Percentiles rank a stretch among this genome's conserved stretches.
These are phyloP conservation scores for Lactarius sp. DNA, from an alignment of 768 basidiomycete species.

Conservation along the genomic window DNA sequence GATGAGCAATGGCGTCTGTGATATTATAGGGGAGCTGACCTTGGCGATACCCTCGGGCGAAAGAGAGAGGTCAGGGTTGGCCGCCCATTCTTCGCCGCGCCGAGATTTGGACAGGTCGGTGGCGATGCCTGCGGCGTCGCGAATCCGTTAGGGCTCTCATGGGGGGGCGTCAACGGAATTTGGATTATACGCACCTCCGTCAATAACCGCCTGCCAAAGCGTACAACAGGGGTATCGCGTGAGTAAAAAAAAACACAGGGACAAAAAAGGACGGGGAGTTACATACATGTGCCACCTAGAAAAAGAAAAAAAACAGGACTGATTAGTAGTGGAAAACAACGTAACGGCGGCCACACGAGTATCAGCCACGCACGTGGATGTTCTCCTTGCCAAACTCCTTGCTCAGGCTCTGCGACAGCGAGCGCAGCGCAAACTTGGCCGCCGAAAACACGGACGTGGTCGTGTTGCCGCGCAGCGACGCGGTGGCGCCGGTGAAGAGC, in stretches of 20 bases:
- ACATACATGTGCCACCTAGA: slow-evolving; percentile 13
- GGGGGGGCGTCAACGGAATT: too few species aligned
- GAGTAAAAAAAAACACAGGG: background rate
- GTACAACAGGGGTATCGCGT: background rate
- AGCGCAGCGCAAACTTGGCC: slow-evolving; percentile 39
- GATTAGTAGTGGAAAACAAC: too few species aligned
- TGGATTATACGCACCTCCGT: slow-evolving; percentile 43
- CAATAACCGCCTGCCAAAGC: slow-evolving; percentile 53
- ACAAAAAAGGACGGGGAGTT: background rate
- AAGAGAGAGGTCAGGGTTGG: slow-evolving; percentile 46
- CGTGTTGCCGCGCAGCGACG: slow-evolving; percentile 37
- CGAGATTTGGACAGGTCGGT: slow-evolving; percentile 4
- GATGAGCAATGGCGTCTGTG: background rate
- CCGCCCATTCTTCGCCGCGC: slow-evolving; percentile 35
- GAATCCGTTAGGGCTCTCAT: background rate
- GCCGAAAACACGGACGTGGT: slow-evolving; percentile 39
- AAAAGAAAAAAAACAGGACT: background rate
- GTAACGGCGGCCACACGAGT: too few species aligned
- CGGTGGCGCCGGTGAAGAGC: slow-evolving; percentile 44
- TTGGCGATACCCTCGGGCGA: slow-evolving; percentile 65
- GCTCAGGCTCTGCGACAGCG: slow-evolving; percentile 41
- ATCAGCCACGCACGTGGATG: slow-evolving; percentile 37
- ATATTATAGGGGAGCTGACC: slow-evolving; percentile 33
- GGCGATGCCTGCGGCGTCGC: slow-evolving; percentile 29
- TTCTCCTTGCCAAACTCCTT: slow-evolving; percentile 44